Base-by-base conservation (phyloP, 139 green algal species). In the Zygnema cylindricum region DNA sequence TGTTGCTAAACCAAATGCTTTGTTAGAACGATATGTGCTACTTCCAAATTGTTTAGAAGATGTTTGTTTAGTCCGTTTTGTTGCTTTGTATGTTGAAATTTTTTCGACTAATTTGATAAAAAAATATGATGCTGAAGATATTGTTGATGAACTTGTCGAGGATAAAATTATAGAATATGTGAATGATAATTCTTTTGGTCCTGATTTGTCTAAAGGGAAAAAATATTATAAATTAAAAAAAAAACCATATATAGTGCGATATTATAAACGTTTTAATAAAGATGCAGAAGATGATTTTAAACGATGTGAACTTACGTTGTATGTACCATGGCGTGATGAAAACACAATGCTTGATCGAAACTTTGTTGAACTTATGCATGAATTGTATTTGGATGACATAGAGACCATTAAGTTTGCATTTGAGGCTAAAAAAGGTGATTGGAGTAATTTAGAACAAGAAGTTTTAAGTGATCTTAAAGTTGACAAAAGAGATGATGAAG, bases 1-100 rank as follows among this genome's bases (percentile, higher is more conserved):
- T 63, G 43, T 82, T 63, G 43, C 33, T 63, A 82, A 32, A 43
- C 76, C 76, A 82, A 69, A 82, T 35, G 76, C 76, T 36, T 82
- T 82, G 43, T 35, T 82, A 39, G n/a, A 33, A 69, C 25, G 76
- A 35, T 82, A 82, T 35, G 16, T 35, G 2, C 32, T 21, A 69
- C 25, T n/a, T 32, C 76, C 76, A 82, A 11, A 69, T 3, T 43
- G 0, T 21, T 33, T 82, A 32, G 76, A 82, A 39, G 76, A 1
- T 0, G 0, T 82, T 11, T 79, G 71, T 79, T 79, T 79, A 54
- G 36, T 16, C 43, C 7, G 16, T 25, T 79, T 54, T 79, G 71
- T 11, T 25, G 36, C 71, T 30, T 79, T 11, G 3, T 54, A 79
- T 43, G 71, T 25, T 79, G 36, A 79, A 11, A 11, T 79, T 79